These are phyloP conservation scores for Leishmania braziliensis DNA, from an alignment of 208 protist species.

Conservation along the genomic window DNA sequence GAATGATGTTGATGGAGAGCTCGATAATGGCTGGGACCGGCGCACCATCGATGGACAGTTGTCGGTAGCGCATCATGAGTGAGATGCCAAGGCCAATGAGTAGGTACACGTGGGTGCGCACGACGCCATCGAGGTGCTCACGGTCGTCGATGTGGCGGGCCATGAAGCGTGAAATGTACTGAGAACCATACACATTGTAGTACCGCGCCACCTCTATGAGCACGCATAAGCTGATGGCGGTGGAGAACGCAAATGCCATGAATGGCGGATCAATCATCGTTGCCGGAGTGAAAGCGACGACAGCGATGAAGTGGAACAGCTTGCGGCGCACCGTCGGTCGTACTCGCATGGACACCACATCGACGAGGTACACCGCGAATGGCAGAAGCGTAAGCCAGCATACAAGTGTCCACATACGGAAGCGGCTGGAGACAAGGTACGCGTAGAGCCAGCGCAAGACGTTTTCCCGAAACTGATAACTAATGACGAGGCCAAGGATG, in stretches of 20 bases:
- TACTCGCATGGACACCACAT: constrained; percentile 45
- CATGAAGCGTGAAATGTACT: constrained; percentile 52
- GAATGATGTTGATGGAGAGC: constrained; percentile 80
- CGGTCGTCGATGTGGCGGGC: constrained; percentile 77
- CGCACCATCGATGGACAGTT: constrained; percentile 25
- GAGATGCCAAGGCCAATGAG: constrained; percentile 77
- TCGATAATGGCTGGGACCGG: constrained; percentile 59
- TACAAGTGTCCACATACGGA: constrained; percentile 63
- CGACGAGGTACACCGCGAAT: constrained; percentile 48
- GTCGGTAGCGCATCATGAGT: constrained; percentile 75
- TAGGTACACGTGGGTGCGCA: constrained; percentile 90
- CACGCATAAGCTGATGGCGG: constrained; percentile 52
- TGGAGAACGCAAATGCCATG: constrained; percentile 77
- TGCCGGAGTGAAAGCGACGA: constrained; percentile 75
- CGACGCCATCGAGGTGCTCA: constrained; percentile 62
- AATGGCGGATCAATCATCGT: constrained; percentile 84
- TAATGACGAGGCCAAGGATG: constrained; percentile 35
- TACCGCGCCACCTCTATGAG: constrained; percentile 69
- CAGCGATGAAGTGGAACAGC: constrained; percentile 89
- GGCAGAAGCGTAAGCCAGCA: constrained; percentile 63
- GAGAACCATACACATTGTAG: constrained; percentile 71
- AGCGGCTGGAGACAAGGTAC: constrained; percentile 63
- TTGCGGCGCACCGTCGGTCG: constrained; percentile 76
- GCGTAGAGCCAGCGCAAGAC: constrained; percentile 64
- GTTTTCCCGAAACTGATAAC: constrained; percentile 69